Conservation (phyloP, 2,329 filamentous ascomycete genomes). For the Myriosclerotinia scirpicola region DNA sequence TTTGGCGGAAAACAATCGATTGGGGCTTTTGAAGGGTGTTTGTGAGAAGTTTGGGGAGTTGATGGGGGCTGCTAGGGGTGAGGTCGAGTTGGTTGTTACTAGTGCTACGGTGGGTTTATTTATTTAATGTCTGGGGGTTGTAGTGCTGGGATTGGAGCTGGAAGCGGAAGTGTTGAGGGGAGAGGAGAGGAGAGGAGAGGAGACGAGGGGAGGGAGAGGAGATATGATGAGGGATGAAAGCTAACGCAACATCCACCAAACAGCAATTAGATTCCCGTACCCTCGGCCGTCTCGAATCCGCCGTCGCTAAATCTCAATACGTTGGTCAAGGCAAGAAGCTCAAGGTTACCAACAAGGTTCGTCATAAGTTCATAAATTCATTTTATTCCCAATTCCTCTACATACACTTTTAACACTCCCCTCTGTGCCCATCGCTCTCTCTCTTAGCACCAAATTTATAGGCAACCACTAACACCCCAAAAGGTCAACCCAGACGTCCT, state of each 20-base stretch:
- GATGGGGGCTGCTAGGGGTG: constrained; percentile 85
- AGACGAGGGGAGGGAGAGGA: background rate
- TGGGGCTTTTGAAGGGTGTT: constrained; percentile 78
- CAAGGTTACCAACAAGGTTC: constrained; percentile 89
- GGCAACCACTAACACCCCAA: background rate
- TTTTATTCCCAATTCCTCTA: background rate
- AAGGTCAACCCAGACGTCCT: constrained; percentile 92
- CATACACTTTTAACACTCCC: background rate
- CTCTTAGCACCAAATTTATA: background rate
- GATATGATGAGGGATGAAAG: constrained; percentile 11
- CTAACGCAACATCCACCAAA: constrained; percentile 20
- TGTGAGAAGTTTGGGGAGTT: constrained; percentile 83
- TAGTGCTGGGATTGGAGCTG: background rate
- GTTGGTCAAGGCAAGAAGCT: constrained; percentile 92
- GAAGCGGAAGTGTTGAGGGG: background rate
- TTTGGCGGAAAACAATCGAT: constrained; percentile 94
- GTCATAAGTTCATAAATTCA: background rate
- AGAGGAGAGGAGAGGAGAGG: background rate
- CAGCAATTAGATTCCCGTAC: constrained; percentile 86
- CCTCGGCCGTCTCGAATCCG: constrained; percentile 79
- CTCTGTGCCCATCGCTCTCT: background rate
- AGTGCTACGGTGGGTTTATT: constrained; percentile 73
- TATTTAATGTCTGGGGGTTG: background rate
- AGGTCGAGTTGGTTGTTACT: constrained; percentile 90
- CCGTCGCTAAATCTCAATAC: constrained; percentile 86